phyloP scores from a whole-genome alignment of 2,329 filamentous ascomycete genomes.

The Leptodontidium sp. region DNA sequence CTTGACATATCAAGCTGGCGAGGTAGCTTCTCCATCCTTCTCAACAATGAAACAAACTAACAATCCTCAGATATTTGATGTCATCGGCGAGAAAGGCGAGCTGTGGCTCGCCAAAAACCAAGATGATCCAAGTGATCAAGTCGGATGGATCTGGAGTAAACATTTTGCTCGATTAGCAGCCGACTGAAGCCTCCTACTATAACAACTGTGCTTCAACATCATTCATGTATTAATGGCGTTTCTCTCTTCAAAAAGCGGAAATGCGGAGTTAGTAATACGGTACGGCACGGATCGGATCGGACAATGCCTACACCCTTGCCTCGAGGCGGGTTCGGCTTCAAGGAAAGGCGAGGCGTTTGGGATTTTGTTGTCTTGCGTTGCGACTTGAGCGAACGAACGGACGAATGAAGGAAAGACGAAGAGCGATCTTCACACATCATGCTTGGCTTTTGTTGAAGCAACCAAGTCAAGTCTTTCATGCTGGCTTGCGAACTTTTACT shows the following conservation, averaged over 20 bases:
- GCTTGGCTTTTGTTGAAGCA: background rate
- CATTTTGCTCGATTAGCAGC: conserved; percentile 77
- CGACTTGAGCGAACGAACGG: conserved; percentile 9
- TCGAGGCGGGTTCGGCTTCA: background rate
- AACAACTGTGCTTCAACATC: conserved; percentile 5
- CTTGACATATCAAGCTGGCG: conserved; percentile 91
- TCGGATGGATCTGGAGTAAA: conserved; percentile 99
- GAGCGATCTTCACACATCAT: conserved; percentile 11
- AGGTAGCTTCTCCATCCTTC: conserved; percentile 61
- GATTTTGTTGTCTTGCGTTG: conserved; percentile 6
- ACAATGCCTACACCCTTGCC: background rate
- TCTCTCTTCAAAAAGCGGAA: conserved; percentile 27
- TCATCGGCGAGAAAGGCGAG: conserved; percentile 96
- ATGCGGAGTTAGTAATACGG: conserved; percentile 33
- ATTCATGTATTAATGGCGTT: conserved; percentile 41
- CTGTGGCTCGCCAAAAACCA: conserved; percentile 98
- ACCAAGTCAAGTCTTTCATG: background rate
- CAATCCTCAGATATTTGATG: conserved; percentile 74
- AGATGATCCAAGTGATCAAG: conserved; percentile 79
- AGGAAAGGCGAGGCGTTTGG: conserved; percentile 2
- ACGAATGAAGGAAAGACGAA: background rate
- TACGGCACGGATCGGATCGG: conserved; percentile 10
- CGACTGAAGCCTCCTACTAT: conserved; percentile 37
- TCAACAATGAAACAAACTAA: conserved; percentile 26
- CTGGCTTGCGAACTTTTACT: background rate